Evolutionary conservation across 2,329 filamentous ascomycete species (phyloP).

Genomic region (Pseudocercospora fuligena): DNA sequence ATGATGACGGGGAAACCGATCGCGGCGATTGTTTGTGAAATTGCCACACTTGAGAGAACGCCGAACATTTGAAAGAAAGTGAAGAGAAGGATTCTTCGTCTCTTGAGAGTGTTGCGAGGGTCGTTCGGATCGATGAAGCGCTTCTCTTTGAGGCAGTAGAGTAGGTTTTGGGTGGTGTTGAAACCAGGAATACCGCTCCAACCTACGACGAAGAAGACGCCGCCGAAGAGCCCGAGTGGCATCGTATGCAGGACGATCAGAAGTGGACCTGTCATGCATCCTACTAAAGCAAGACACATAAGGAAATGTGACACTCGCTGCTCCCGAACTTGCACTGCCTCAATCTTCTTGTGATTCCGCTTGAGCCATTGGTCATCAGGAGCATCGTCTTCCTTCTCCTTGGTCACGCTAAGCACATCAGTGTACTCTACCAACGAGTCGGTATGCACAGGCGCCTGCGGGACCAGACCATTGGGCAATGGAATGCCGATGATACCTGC

Average conservation of each 20-base stretch:
- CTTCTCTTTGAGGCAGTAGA: slow-evolving; percentile 55
- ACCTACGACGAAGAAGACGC: slow-evolving; percentile 64
- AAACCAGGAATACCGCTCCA: slow-evolving; percentile 58
- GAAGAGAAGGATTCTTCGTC: slow-evolving; percentile 55
- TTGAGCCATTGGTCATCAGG: slow-evolving; percentile 43
- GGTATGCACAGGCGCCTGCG: slow-evolving; percentile 65
- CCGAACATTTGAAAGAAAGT: slow-evolving; percentile 57
- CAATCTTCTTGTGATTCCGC: slow-evolving; percentile 51
- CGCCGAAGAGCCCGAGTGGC: slow-evolving; percentile 59
- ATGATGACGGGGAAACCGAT: slow-evolving; percentile 66
- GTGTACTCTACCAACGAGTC: slow-evolving; percentile 53
- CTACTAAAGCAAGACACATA: slow-evolving; percentile 59
- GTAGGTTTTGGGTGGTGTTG: slow-evolving; percentile 57
- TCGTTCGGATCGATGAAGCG: slow-evolving; percentile 56
- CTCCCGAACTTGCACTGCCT: slow-evolving; percentile 58
- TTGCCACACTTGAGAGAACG: slow-evolving; percentile 60
- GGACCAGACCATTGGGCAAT: slow-evolving; percentile 63
- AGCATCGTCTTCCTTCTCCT: slow-evolving; percentile 51
- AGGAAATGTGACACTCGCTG: slow-evolving; percentile 62
- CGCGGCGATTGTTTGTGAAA: slow-evolving; percentile 64
- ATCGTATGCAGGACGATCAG: slow-evolving; percentile 60
- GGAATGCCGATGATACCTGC: slow-evolving; percentile 62
- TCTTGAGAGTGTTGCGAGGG: slow-evolving; percentile 50
- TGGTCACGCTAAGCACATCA: slow-evolving; percentile 48
- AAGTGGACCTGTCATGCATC: slow-evolving; percentile 62